Percentiles rank a stretch among this genome's conserved stretches.
Evolutionary conservation across 306 rosid genomes (phyloP).

Genomic region (Lathyrus oleraceus): DNA sequence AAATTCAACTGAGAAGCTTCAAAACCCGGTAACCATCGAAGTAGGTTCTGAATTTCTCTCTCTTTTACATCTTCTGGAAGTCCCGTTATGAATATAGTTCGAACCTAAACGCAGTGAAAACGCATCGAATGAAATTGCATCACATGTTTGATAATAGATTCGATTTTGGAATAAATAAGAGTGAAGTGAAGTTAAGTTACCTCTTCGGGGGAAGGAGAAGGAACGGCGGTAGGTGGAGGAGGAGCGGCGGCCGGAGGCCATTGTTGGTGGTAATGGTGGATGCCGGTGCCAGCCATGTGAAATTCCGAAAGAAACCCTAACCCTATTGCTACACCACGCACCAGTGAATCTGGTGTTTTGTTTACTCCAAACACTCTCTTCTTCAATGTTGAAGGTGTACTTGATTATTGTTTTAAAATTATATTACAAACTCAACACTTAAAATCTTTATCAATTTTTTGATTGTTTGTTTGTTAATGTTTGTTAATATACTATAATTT

Average conservation of each 20-base stretch:
- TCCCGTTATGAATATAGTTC: constrained; percentile 89
- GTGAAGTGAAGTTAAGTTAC: constrained; percentile 26
- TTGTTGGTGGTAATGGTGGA: constrained; percentile 94
- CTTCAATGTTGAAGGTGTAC: neutral
- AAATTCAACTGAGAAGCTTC: constrained; percentile 94
- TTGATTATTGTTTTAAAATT: no score
- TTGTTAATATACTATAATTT: no score
- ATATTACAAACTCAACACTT: no score
- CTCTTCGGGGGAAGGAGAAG: constrained; percentile 66
- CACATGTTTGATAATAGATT: neutral
- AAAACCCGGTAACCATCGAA: constrained; percentile 91
- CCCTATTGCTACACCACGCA: neutral
- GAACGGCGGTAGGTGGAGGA: constrained; percentile 39
- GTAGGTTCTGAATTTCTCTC: constrained; percentile 83
- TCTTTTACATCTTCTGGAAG: constrained; percentile 95
- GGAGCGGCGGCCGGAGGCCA: constrained; percentile 81
- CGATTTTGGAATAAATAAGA: neutral
- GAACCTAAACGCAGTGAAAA: constrained; percentile 47
- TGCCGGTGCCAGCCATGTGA: constrained; percentile 83
- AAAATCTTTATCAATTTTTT: no score
- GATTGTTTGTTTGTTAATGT: no score
- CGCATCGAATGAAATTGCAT: neutral
- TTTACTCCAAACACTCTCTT: neutral
- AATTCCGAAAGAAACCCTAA: constrained; percentile 21
- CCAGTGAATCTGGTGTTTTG: neutral